Evolutionary conservation across 1,139 yeast species (phyloP).

Genomic region (Candida buenavistaensis): DNA sequence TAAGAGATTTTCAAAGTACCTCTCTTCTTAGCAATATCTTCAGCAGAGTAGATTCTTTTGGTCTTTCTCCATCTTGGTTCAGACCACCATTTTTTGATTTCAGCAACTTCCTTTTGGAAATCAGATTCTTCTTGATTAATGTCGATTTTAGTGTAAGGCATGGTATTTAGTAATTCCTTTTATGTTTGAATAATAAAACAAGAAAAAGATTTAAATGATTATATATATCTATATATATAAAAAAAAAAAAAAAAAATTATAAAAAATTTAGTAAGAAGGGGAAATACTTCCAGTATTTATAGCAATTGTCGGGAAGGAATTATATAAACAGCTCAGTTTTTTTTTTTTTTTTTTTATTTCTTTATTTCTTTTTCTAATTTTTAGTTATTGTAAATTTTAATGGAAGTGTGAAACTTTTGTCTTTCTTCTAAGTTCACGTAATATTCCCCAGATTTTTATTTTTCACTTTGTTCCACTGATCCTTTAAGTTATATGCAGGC

Average conservation of each 20-base stretch:
- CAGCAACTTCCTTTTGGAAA: conserved; percentile 69
- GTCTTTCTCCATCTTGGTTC: conserved; percentile 89
- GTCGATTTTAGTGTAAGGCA: conserved; percentile 57
- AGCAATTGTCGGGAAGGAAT: no score
- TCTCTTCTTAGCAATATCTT: conserved; percentile 87
- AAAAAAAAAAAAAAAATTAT: conserved; percentile 2
- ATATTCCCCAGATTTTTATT: conserved; percentile 8
- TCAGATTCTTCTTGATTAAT: conserved; percentile 60
- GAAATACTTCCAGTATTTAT: conserved; percentile 5
- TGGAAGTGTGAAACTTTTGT: no score
- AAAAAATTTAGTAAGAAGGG: conserved; percentile 4
- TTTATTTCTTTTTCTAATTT: not conserved
- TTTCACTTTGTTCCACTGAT: conserved; percentile 4
- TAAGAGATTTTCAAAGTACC: conserved; percentile 68
- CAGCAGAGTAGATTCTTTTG: conserved; percentile 85
- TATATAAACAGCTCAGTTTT: no score
- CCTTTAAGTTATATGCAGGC: conserved; percentile 2
- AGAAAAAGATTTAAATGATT: not conserved
- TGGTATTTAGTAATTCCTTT: conserved; percentile 13
- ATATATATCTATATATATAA: not conserved
- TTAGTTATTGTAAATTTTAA: no score
- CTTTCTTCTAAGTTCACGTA: no score
- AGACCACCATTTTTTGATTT: conserved; percentile 87
- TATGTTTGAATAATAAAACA: not conserved
- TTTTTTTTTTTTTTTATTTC: conserved; percentile 1